Evolutionary conservation across 805 yeast species (phyloP).

Genomic region (Lachancea dasiensis): DNA sequence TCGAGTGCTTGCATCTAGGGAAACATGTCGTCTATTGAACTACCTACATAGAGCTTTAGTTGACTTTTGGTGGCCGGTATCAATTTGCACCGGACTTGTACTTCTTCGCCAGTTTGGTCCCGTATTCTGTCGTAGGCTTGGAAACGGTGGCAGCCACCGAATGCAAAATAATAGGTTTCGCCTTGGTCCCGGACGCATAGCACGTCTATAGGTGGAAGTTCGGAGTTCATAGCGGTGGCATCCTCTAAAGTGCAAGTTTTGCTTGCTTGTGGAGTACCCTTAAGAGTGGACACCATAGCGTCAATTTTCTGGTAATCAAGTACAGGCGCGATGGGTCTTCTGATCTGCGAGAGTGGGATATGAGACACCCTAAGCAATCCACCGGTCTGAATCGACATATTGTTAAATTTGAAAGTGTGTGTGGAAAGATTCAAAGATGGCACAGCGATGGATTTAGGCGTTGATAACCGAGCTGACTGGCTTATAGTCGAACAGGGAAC

Average conservation of each 20-base stretch:
- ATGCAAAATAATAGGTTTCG: constrained; percentile 62
- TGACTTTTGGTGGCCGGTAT: constrained; percentile 72
- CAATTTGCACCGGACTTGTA: constrained; percentile 60
- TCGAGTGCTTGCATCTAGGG: constrained; percentile 4
- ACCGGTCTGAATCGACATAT: constrained; percentile 67
- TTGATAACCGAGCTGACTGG: too few species aligned
- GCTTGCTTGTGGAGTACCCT: constrained; percentile 59
- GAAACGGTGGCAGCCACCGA: constrained; percentile 87
- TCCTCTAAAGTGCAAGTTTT: constrained; percentile 46
- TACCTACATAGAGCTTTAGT: constrained; percentile 63
- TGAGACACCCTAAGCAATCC: constrained; percentile 38
- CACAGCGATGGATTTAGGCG: too few species aligned
- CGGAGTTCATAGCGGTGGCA: constrained; percentile 41
- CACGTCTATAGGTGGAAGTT: constrained; percentile 79
- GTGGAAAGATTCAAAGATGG: too few species aligned
- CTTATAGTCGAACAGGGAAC: too few species aligned
- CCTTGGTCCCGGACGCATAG: constrained; percentile 61
- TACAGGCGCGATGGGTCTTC: constrained; percentile 82
- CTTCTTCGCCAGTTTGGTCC: constrained; percentile 32
- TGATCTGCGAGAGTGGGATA: constrained; percentile 61
- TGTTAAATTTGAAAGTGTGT: not conserved
- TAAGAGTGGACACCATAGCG: constrained; percentile 68
- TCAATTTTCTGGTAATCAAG: constrained; percentile 68
- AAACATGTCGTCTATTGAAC: constrained; percentile 28
- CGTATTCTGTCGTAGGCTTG: constrained; percentile 69